Conservation (phyloP, 345 rosid genomes). For the Trapa incisa region DNA sequence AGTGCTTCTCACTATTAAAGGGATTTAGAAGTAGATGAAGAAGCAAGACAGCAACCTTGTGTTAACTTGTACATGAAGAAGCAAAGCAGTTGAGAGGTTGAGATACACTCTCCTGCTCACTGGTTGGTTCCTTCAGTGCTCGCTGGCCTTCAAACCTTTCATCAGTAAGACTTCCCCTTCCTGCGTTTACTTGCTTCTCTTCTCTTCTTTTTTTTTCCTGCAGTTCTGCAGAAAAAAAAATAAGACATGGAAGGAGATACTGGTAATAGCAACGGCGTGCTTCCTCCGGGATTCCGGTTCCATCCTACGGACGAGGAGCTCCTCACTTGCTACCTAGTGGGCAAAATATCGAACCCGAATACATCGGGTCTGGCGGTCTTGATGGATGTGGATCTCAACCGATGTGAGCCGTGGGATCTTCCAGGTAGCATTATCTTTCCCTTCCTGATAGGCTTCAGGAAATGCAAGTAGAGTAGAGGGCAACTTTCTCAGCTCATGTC, state of each 20-base stretch:
- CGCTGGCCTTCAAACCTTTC: neutral
- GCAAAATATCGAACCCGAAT: constrained; percentile 1
- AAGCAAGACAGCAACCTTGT: neutral
- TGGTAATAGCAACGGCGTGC: neutral
- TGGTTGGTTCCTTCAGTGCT: neutral
- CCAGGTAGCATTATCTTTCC: constrained; percentile 1
- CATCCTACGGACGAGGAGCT: constrained; percentile 13
- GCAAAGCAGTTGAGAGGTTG: constrained; percentile 3
- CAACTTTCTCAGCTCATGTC: no score
- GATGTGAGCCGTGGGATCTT: constrained; percentile 10
- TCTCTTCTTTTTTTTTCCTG: neutral
- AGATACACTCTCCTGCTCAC: neutral
- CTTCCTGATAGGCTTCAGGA: no score
- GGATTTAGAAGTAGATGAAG: constrained; percentile 1
- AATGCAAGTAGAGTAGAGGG: no score
- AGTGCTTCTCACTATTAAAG: neutral
- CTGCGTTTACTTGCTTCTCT: neutral
- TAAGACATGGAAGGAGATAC: constrained; percentile 1
- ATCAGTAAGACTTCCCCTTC: neutral
- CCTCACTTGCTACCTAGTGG: constrained; percentile 5
- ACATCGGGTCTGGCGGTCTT: neutral
- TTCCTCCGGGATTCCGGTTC: constrained; percentile 12
- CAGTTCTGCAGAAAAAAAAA: no score
- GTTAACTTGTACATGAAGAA: constrained; percentile 1
- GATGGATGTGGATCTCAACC: constrained; percentile 9